phyloP scores from a whole-genome alignment of 805 yeast species.

The Metschnikowia koreensis region DNA sequence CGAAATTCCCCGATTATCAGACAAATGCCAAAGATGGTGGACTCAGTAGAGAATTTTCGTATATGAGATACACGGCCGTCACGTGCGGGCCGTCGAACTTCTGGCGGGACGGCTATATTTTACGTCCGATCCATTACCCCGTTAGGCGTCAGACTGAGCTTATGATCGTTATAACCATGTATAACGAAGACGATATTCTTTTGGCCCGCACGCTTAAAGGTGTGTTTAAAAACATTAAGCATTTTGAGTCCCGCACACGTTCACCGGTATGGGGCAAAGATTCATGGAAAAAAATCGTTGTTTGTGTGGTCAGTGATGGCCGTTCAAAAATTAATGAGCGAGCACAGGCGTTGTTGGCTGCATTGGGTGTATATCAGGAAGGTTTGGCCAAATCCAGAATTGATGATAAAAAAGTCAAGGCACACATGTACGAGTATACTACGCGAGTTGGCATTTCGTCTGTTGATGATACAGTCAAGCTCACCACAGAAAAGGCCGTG shows the following conservation, averaged over 20 bases:
- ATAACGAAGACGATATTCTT: conserved; percentile 63
- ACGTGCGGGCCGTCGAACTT: conserved; percentile 71
- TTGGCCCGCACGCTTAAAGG: conserved; percentile 63
- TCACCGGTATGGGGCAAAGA: conserved; percentile 49
- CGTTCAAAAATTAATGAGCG: conserved; percentile 63
- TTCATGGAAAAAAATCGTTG: conserved; percentile 62
- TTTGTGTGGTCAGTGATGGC: conserved; percentile 63
- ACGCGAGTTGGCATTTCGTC: conserved; percentile 51
- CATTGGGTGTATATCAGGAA: conserved; percentile 64
- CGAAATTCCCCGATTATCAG: conserved; percentile 41
- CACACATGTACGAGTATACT: conserved; percentile 66
- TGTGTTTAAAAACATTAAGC: conserved; percentile 61
- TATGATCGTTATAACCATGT: conserved; percentile 62
- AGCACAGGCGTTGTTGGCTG: conserved; percentile 61
- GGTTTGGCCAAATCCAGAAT: conserved; percentile 61
- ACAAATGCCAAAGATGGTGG: conserved; percentile 37
- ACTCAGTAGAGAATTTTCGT: conserved; percentile 53
- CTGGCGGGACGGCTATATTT: conserved; percentile 51
- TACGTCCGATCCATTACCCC: conserved; percentile 56
- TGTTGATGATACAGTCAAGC: conserved; percentile 53
- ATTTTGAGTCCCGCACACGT: conserved; percentile 47
- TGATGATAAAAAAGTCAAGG: conserved; percentile 58
- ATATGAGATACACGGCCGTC: conserved; percentile 62
- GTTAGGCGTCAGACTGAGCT: conserved; percentile 55
- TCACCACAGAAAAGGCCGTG: conserved; percentile 52